Conservation (phyloP, 2,329 filamentous ascomycete species). For the Escovopsis sp. region DNA sequence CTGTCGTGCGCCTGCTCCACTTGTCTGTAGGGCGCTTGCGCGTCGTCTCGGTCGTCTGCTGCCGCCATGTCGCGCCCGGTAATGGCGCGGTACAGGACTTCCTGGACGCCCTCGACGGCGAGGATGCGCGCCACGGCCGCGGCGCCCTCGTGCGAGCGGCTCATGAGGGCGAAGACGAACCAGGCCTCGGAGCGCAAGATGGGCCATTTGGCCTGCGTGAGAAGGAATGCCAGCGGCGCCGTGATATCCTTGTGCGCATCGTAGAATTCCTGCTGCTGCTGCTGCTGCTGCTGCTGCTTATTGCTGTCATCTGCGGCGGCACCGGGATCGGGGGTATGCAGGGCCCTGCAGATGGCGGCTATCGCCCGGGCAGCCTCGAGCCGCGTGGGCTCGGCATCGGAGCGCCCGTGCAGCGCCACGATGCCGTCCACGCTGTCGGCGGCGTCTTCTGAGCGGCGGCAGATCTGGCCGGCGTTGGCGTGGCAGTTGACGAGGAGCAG, state of each 20-base stretch:
- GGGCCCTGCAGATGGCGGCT: constrained; percentile 35
- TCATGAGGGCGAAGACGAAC: constrained; percentile 48
- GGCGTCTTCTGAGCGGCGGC: constrained; percentile 17
- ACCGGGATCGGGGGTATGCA: constrained; percentile 26
- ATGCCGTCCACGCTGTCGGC: constrained; percentile 22
- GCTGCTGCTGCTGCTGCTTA: not conserved
- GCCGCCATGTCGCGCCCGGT: constrained; percentile 23
- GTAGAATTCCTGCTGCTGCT: constrained; percentile 25
- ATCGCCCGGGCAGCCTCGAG: constrained; percentile 43
- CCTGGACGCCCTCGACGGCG: constrained; percentile 25
- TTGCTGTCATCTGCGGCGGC: too few relatives aligned
- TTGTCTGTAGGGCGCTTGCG: constrained; percentile 7
- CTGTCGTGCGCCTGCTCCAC: constrained; percentile 7
- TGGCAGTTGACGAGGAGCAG: constrained; percentile 38
- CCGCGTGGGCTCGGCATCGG: constrained; percentile 35
- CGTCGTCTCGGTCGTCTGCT: constrained; percentile 3
- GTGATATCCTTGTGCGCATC: constrained; percentile 23
- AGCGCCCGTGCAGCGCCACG: constrained; percentile 20
- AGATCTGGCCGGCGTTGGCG: constrained; percentile 35
- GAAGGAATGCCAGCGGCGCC: constrained; percentile 32
- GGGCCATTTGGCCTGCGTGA: constrained; percentile 43
- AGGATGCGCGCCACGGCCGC: constrained; percentile 28
- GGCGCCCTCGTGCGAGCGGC: constrained; percentile 34
- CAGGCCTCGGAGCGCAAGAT: constrained; percentile 43
- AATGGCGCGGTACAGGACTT: constrained; percentile 31